Base-by-base conservation (phyloP, 2,329 filamentous ascomycete species). In the Didymella pinodella region DNA sequence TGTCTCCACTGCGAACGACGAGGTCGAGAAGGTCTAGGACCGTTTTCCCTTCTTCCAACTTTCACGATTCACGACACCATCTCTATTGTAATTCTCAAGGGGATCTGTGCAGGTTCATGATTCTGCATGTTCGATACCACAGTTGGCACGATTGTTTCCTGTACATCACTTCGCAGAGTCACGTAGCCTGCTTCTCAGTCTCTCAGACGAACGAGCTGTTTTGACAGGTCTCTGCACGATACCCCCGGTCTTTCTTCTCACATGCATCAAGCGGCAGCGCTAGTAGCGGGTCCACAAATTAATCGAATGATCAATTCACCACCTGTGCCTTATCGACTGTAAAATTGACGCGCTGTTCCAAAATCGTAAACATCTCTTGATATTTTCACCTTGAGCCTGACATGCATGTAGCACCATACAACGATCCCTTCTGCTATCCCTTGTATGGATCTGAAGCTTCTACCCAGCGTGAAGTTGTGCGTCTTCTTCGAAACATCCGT, bases 21-120 rank as follows among this genome's bases (percentile, higher is more conserved):
- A 65, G 38, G 60, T 64, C 11, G 70, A 72, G 55, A 77, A 75
- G 65, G 73, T 71, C 22, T 76, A 62, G 61, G 46, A 25, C 11
- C 29, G 11, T 31, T 38, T 8, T 54, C 26, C 12, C 20, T 20
- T 26, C 20, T 20, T 26, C 22, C n/a, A 18, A 32, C 16, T 49
- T 50, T 54, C 16, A 57, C 41, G 34, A 56, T 56, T 48, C 48
- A 61, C 32, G 51, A 58, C 45, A 41, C 22, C 48, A 54, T 65
- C 36, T 48, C 41, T 57, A 59, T 32, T 56, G 38, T 63, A 53
- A 61, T 50, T 55, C 50, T 54, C 22, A 59, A 29, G 61, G 60
- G 56, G 26, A 32, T 48, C 48, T 62, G 53, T 61, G 54, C 41
- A 46, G 48, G 55, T 40, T 48, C 10, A 54, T 12, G 29, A 40